Conservation (phyloP, 345 rosid genomes). For the Noccaea bulbosa region DNA sequence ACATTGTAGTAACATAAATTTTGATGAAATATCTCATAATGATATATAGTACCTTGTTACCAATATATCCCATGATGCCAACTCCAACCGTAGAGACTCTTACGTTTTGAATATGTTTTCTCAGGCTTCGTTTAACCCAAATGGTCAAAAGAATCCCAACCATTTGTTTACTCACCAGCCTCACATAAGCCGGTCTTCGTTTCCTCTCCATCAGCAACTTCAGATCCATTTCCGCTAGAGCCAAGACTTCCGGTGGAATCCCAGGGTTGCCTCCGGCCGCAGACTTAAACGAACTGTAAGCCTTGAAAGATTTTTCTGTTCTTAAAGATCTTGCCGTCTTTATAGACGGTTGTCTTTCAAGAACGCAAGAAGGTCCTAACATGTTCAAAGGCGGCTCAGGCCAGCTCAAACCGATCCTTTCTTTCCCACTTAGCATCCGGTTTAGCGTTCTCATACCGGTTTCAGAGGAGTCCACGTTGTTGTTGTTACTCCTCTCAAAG, state of each 20-base stretch:
- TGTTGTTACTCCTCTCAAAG: conserved; percentile 36
- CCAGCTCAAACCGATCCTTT: conserved; percentile 83
- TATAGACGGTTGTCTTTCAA: conserved; percentile 67
- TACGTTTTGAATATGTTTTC: conserved; percentile 80
- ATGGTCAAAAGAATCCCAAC: conserved; percentile 83
- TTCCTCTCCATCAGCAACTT: conserved; percentile 69
- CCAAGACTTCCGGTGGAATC: conserved; percentile 50
- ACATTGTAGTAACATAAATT: not conserved
- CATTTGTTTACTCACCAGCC: conserved; percentile 95
- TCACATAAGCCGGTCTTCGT: conserved; percentile 71
- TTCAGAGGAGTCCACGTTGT: conserved; percentile 22
- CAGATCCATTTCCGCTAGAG: conserved; percentile 68
- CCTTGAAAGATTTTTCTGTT: conserved; percentile 60
- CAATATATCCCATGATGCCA: conserved; percentile 95
- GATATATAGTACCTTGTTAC: conserved; percentile 70
- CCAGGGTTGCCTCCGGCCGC: conserved; percentile 46
- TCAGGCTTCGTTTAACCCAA: conserved; percentile 87
- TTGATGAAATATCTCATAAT: not conserved
- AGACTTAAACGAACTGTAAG: conserved; percentile 67
- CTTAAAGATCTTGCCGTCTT: conserved; percentile 59
- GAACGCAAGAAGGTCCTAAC: conserved; percentile 55
- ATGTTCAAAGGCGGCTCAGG: conserved; percentile 83
- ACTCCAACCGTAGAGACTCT: conserved; percentile 92
- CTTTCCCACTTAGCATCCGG: conserved; percentile 70
- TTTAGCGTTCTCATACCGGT: conserved; percentile 47